A percentile compares a stretch with the other conserved stretches of the same genome.
Conservation (phyloP, 2,329 filamentous ascomycete species). For the Lasiodiplodia sp. region DNA sequence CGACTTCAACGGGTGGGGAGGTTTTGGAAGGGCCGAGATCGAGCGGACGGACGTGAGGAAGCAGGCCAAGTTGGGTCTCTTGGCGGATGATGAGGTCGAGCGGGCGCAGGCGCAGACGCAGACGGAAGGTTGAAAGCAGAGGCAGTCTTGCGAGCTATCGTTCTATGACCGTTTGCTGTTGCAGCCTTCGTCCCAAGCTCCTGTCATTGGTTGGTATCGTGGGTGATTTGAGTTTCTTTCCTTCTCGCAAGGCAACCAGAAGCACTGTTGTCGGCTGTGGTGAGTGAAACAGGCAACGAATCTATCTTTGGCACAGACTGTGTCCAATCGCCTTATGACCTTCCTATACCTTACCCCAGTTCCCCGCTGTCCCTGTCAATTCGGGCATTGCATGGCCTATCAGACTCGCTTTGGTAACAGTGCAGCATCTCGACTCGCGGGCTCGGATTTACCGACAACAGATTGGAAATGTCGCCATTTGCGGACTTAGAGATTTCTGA, state of each 20-base stretch:
- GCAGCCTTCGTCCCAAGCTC: not conserved
- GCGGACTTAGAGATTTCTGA: not conserved
- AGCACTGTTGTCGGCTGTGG: too few species aligned
- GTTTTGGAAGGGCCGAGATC: conserved; percentile 44
- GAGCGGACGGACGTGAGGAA: conserved; percentile 15
- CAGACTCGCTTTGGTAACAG: not conserved
- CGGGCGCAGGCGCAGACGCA: not conserved
- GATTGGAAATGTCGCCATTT: not conserved
- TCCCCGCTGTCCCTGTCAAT: not conserved
- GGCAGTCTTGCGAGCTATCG: not conserved
- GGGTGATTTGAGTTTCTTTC: too few species aligned
- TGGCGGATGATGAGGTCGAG: not conserved
- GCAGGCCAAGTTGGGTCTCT: conserved; percentile 2
- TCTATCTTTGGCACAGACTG: not conserved
- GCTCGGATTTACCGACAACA: not conserved
- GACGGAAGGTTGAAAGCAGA: not conserved
- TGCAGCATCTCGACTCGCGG: not conserved
- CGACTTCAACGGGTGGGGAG: conserved; percentile 74
- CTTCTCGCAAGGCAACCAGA: too few species aligned
- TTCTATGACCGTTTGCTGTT: not conserved
- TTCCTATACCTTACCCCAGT: not conserved
- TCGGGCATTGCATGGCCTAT: not conserved
- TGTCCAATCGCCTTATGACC: not conserved
- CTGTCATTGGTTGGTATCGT: too few species aligned
- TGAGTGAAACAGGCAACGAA: not conserved